These are phyloP conservation scores for Dionaea muscipula DNA, from an alignment of 179 eudicot species.

Conservation along the genomic window DNA sequence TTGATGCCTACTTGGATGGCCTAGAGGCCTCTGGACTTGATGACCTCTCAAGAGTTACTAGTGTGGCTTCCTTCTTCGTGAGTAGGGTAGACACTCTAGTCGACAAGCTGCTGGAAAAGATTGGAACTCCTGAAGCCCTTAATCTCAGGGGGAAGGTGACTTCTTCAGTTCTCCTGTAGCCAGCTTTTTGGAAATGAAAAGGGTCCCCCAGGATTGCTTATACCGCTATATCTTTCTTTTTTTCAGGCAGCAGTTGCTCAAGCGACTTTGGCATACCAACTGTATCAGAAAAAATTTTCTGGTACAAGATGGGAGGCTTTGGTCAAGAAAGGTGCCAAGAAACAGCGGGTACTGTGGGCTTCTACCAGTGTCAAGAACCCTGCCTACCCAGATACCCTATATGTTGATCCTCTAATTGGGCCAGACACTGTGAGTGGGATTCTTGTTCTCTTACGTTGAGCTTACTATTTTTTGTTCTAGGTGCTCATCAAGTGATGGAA, in stretches of 20 bases:
- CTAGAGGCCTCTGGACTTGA: conserved; percentile 84
- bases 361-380: conserved; percentile 96
- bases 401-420: conserved; percentile 88
- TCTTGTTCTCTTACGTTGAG: conserved; percentile 5
- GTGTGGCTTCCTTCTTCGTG: conserved; percentile 97
- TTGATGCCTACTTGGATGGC: conserved; percentile 96
- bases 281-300: conserved; percentile 86
- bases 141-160: conserved; percentile 87
- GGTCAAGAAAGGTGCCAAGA: conserved; percentile 92
- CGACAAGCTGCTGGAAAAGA: conserved; percentile 89
- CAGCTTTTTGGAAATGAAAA: not conserved
- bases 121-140: conserved; percentile 89
- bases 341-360: conserved; percentile 93
- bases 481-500: not conserved
- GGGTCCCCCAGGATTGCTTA: not conserved
- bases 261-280: conserved; percentile 73
- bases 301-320: conserved; percentile 98
- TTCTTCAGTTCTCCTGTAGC: not conserved
- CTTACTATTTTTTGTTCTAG: not conserved
- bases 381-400: conserved; percentile 83
- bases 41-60: conserved; percentile 85
- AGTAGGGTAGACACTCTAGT: conserved; percentile 83
- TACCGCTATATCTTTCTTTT: not conserved
- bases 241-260: conserved; percentile 92
- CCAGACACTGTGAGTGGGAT: conserved; percentile 63